Percentiles rank a stretch among this genome's conserved stretches.
Evolutionary conservation across 73 alveolate genomes (phyloP).

Genomic region (Paramecium sonneborni): DNA sequence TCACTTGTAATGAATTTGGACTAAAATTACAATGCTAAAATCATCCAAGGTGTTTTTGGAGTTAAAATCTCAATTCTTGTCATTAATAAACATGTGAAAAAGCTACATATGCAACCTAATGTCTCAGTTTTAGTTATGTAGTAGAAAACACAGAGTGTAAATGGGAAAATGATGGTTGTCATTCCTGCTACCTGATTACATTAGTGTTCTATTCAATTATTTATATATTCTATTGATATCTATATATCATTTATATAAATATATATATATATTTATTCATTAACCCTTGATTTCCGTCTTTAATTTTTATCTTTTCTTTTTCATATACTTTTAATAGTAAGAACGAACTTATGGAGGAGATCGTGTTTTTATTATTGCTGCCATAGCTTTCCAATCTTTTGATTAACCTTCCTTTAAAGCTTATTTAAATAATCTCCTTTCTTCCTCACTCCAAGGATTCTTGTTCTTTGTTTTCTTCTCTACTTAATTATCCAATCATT

Average conservation of each 20-base stretch:
- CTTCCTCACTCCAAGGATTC: slow-evolving; percentile 48
- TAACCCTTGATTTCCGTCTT: not conserved
- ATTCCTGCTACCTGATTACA: not conserved
- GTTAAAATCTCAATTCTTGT: slow-evolving; percentile 12
- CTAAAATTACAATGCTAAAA: not conserved
- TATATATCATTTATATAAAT: not conserved
- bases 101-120: slow-evolving; percentile 12
- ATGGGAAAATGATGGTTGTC: not conserved
- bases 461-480: slow-evolving; percentile 47
- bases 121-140: not conserved
- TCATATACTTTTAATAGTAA: not conserved
- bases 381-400: slow-evolving; percentile 54
- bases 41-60: slow-evolving; percentile 34
- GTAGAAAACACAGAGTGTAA: not conserved
- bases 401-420: not conserved
- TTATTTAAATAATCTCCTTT: slow-evolving; percentile 1
- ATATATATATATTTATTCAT: not conserved
- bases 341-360: slow-evolving; percentile 33
- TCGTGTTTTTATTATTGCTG: slow-evolving; percentile 34
- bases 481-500: not conserved
- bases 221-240: not conserved
- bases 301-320: slow-evolving; percentile 41
- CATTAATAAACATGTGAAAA: slow-evolving; percentile 6
- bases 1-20: not conserved
- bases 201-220: not conserved